phyloP scores from a whole-genome alignment of 1,284 basidiomycete species.

The Puccinia hordei region DNA sequence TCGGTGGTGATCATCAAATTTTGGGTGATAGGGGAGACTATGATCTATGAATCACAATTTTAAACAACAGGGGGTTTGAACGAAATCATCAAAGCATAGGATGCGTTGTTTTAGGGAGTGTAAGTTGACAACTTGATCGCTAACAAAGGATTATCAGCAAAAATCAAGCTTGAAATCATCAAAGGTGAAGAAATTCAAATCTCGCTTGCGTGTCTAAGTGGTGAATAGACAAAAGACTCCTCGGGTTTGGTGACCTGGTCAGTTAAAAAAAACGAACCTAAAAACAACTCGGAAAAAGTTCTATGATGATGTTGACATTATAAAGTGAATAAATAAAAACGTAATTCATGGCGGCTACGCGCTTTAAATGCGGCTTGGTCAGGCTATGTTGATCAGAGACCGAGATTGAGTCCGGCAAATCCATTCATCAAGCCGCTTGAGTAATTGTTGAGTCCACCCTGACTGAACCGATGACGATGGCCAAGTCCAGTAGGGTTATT shows the following conservation, averaged over 20 bases:
- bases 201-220: slow-evolving; percentile 10
- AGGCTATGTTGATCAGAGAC: slow-evolving; percentile 12
- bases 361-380: background rate
- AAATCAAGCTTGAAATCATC: background rate
- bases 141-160: slow-evolving; percentile 6
- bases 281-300: background rate
- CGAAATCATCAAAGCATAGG: background rate
- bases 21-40: background rate
- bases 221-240: background rate
- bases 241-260: background rate
- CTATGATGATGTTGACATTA: background rate
- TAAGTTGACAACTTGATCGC: background rate
- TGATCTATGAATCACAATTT: background rate
- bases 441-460: slow-evolving; percentile 25
- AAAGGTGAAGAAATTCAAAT: background rate
- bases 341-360: background rate
- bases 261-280: slow-evolving; percentile 18
- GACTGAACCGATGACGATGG: slow-evolving; percentile 39
- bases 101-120: slow-evolving; percentile 24
- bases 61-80: background rate
- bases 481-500: slow-evolving; percentile 7
- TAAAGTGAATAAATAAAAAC: background rate
- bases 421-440: slow-evolving; percentile 32
- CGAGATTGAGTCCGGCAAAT: slow-evolving; percentile 32
- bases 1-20: background rate